These are phyloP conservation scores for Angomonas desouzai DNA, from an alignment of 208 protist genomes.

Conservation along the genomic window DNA sequence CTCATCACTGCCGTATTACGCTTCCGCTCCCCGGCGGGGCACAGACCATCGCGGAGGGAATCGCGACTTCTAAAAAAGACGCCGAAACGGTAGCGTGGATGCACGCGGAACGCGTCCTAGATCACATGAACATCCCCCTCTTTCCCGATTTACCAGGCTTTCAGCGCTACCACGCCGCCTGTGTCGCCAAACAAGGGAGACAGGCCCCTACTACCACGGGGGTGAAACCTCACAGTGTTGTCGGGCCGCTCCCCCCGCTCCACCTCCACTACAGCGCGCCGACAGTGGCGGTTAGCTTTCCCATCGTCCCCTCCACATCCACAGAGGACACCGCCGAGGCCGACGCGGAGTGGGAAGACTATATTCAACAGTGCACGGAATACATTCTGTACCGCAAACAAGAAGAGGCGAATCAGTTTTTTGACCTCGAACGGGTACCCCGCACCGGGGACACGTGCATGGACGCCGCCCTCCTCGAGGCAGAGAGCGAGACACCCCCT, in stretches of 20 bases:
- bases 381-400: conserved; percentile 54
- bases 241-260: neutral
- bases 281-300: neutral
- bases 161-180: conserved; percentile 64
- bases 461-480: conserved; percentile 59
- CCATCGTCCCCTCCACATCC: neutral
- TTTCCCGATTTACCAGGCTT: conserved; percentile 81
- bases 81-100: conserved; percentile 86
- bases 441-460: conserved; percentile 57
- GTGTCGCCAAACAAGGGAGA: conserved; percentile 36
- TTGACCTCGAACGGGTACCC: conserved; percentile 52
- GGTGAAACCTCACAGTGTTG: neutral
- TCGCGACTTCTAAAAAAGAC: conserved; percentile 70
- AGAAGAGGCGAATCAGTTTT: conserved; percentile 44
- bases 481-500: conserved; percentile 31
- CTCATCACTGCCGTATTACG: neutral
- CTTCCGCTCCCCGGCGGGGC: neutral
- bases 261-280: neutral
- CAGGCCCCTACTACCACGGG: conserved; percentile 22
- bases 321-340: neutral
- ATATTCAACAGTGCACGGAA: conserved; percentile 49
- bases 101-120: conserved; percentile 84
- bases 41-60: conserved; percentile 35
- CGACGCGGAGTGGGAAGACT: conserved; percentile 45
- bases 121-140: conserved; percentile 58